Evolutionary conservation across 2,329 filamentous ascomycete genomes (phyloP).

Genomic region (Venturia aucupariae): DNA sequence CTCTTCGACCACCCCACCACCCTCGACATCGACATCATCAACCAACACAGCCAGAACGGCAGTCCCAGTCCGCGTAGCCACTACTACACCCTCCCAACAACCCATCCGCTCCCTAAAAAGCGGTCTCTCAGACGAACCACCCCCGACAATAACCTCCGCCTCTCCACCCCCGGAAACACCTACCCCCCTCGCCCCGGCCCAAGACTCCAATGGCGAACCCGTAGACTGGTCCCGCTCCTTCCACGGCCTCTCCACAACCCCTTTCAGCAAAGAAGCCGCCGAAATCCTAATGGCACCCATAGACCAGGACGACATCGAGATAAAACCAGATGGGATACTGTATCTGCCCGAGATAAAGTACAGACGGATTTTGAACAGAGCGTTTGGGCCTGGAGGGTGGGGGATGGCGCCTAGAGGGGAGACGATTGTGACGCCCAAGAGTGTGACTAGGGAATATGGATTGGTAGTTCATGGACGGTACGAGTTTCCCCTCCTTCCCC

Average conservation of each 20-base stretch:
- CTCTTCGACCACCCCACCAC: neutral
- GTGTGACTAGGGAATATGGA: constrained; percentile 84
- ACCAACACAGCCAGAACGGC: constrained; percentile 3
- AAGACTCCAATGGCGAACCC: constrained; percentile 38
- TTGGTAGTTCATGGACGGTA: constrained; percentile 82
- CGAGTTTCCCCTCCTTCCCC: too few species aligned
- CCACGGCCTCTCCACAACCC: constrained; percentile 61
- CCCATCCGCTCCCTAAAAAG: constrained; percentile 10
- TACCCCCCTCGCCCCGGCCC: constrained; percentile 40
- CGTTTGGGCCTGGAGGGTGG: constrained; percentile 94
- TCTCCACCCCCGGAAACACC: constrained; percentile 22
- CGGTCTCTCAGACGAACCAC: constrained; percentile 21
- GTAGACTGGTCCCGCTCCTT: constrained; percentile 80
- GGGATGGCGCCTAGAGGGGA: constrained; percentile 83
- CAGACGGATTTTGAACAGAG: constrained; percentile 74
- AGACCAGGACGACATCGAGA: constrained; percentile 70
- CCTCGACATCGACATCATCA: neutral
- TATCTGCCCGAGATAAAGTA: constrained; percentile 99
- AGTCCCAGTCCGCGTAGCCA: neutral
- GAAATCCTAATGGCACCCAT: constrained; percentile 60
- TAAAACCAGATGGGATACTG: constrained; percentile 94
- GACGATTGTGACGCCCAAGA: constrained; percentile 71
- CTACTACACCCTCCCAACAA: neutral
- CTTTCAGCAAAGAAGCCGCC: constrained; percentile 63
- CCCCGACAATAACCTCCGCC: constrained; percentile 21